Conservation (phyloP, 108 stramenopile species). For the Pseudonitzschia delicatissima region DNA sequence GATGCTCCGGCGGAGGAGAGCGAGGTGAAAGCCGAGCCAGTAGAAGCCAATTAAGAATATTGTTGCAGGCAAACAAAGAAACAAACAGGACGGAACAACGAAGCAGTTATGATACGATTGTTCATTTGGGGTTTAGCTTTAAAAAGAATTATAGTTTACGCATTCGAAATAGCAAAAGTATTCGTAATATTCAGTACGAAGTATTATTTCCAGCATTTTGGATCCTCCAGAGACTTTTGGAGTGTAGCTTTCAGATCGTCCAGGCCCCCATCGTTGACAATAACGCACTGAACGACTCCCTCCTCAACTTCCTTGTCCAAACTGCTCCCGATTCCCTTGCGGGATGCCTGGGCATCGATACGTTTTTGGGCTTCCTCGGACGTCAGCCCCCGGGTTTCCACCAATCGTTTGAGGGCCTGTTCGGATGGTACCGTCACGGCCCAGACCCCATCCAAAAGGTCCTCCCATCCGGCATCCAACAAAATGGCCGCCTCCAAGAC, state of each 20-base stretch:
- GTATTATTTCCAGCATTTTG: constrained; percentile 18
- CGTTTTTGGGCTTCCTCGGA: constrained; percentile 60
- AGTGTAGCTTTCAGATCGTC: constrained; percentile 31
- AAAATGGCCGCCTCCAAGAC: constrained; percentile 77
- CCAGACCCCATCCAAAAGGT: constrained; percentile 80
- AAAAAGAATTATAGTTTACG: too few species aligned
- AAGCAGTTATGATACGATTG: too few species aligned
- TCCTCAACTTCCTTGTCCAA: constrained; percentile 39
- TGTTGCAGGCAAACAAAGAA: too few species aligned
- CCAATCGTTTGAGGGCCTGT: constrained; percentile 53
- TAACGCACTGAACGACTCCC: constrained; percentile 59
- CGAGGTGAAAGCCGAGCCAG: too few species aligned
- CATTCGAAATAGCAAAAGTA: background rate
- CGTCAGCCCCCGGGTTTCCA: constrained; percentile 53
- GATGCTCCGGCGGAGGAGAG: background rate
- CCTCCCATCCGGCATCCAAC: constrained; percentile 78
- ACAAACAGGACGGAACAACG: too few species aligned
- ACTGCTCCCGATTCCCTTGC: constrained; percentile 60
- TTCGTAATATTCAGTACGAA: background rate
- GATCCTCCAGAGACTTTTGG: constrained; percentile 34
- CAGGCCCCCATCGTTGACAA: constrained; percentile 57
- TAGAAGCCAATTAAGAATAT: too few species aligned
- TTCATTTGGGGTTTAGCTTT: too few species aligned
- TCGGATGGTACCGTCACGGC: constrained; percentile 47
- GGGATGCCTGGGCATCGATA: constrained; percentile 57